phyloP scores from a whole-genome alignment of 202 grass and related monocot species.

The Eragrostis tef region DNA sequence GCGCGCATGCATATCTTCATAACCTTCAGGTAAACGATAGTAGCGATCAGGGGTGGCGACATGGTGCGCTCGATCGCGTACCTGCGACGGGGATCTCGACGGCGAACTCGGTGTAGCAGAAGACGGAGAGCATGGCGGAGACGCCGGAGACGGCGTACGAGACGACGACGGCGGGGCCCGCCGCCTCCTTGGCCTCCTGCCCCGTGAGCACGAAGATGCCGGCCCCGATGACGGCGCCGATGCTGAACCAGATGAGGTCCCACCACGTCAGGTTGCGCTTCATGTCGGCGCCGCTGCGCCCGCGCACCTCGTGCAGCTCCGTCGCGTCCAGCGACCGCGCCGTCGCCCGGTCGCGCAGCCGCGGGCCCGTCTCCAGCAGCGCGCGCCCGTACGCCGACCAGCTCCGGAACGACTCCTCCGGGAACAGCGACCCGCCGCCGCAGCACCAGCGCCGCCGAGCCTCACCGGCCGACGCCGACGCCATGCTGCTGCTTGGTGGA shows the following conservation, averaged over 20 bases:
- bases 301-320: conserved; percentile 68
- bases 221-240: conserved; percentile 69
- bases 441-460: conserved; percentile 4
- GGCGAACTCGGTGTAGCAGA: conserved; percentile 88
- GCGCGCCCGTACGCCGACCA: conserved; percentile 63
- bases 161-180: conserved; percentile 62
- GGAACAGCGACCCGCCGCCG: conserved; percentile 46
- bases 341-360: conserved; percentile 57
- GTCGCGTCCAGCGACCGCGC: conserved; percentile 53
- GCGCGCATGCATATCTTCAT: background rate
- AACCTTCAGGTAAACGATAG: background rate
- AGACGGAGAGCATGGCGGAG: conserved; percentile 86
- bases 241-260: conserved; percentile 77
- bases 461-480: background rate
- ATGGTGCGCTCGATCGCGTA: background rate
- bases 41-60: background rate
- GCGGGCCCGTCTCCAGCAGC: conserved; percentile 54
- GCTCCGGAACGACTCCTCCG: conserved; percentile 69
- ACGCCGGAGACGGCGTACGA: conserved; percentile 73
- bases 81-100: conserved; percentile 78
- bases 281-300: conserved; percentile 70
- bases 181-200: conserved; percentile 55
- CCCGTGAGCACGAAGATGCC: conserved; percentile 77
- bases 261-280: conserved; percentile 67
- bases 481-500: background rate